Base-by-base conservation (phyloP, 139 green algal genomes). In the Pleodorina starrii region DNA sequence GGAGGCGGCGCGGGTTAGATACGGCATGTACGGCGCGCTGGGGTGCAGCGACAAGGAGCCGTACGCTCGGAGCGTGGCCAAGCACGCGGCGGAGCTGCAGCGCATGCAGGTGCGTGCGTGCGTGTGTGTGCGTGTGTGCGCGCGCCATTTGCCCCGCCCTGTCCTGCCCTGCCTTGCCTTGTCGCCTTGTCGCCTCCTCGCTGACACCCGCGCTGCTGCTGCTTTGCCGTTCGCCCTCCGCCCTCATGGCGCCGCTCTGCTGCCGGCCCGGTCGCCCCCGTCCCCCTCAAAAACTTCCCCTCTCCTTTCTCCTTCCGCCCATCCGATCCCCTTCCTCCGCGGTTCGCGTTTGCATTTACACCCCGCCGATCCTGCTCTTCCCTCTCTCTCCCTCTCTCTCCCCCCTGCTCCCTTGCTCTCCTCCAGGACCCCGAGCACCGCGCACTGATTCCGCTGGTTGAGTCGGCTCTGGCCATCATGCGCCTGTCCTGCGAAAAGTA, bases 401-500 rank as follows among this genome's bases (percentile, higher is more conserved):
- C 27, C 43, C 0, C 38, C 72, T 11, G 3, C 7, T 21, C 54
- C 5, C 7, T 66, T 66, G 54, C 54, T 21, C 54, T 16, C 71
- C 29, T 27, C 19, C 85, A 93, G 90, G 94, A 96, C 59, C 87
- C 93, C 1, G 43, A 95, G n/a, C 95, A 98, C 85, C 85, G 80
- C 27, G 29, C 84, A 9, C 90, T 97, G 10, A 93, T 97, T 48
- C 94, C 92, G 2, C 92, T 97, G 25, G 90, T 98, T 36, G 96
- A 98, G 91, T 84, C 84, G 5, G 94, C 94, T 1, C 93, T 98
- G 32, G 94, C 95, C 32, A 91, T 97, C 71, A 98, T 98, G 96
- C 93, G 96, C 77, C 94, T 98, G 12, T 94, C 90, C 46, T 97
- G 95, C 87, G 96, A 98, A 89, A 95, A 95, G 83, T 97, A 96